Base-by-base conservation (phyloP, 2,329 filamentous ascomycete genomes). In the Aureobasidium lini region DNA sequence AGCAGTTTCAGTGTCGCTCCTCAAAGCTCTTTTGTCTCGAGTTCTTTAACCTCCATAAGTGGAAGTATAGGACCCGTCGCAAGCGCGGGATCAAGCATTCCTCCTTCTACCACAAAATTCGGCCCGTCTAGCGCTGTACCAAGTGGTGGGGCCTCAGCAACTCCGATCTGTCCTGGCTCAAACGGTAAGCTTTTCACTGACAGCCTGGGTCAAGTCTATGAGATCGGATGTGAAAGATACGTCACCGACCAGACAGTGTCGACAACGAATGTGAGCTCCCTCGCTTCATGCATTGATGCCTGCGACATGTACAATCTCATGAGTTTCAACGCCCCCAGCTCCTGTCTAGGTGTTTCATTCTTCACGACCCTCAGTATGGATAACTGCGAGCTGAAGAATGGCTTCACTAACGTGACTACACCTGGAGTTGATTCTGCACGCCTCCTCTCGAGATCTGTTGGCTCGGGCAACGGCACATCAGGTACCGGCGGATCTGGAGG, bases 241-340 rank as follows among this genome's bases (percentile, higher is more conserved):
- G 64, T 65, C 56, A 62, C 64, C 2, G 64, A 66, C 47, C 31
- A 29, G 1, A 67, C 62, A 1, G 31, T 71, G 9, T 63, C 60
- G 11, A 64, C 62, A 11, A 64, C 64, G 11, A 66, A 65, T 6
- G 63, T 66, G 23, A 53, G 57, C 47, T 66, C 63, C 9, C 61
- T 71, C 28, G 54, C 60, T 7, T 62, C 60, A 29, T 71, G 69
- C 43, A 68, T 70, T 52, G 60, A 64, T 28, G 62, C 67, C n/a
- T 71, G 69, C 61, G 68, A 70, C 59, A 65, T 65, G 62, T 70
- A 66, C 62, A 71, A 71, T 49, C 48, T 64, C 13, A 49, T 63
- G 11, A 62, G 61, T n/a, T 67, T 67, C 62, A 60, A 62, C 28
- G 40, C 39, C 13, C 61, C 62, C 28, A 66, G 57, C n/a, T 50